Conservation (phyloP, 169 alveolate species). For the Besnoitia besnoiti region DNA sequence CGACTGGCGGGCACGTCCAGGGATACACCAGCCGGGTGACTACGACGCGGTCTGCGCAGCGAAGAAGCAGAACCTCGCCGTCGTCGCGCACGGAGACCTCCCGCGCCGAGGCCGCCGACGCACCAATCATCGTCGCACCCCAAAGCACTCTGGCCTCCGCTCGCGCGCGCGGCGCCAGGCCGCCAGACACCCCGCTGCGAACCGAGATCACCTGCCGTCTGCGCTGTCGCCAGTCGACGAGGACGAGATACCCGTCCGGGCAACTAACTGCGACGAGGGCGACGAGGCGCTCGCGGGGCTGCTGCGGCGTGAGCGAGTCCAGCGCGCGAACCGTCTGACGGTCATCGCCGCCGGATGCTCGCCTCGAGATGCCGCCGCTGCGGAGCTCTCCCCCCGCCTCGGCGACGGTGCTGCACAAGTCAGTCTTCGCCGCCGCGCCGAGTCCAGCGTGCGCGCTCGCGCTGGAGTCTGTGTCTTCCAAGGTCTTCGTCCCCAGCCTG, state of each 20-base stretch:
- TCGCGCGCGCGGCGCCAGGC: not conserved
- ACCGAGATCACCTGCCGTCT: not conserved
- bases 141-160: not conserved
- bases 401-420: no score
- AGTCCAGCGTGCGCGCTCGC: no score
- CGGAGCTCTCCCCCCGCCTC: no score
- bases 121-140: not conserved
- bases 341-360: no score
- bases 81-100: slow-evolving; percentile 42
- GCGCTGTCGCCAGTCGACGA: slow-evolving; percentile 5
- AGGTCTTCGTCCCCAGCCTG: no score
- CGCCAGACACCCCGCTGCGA: not conserved
- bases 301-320: not conserved
- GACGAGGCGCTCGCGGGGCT: not conserved
- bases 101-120: slow-evolving; percentile 25
- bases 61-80: slow-evolving; percentile 45
- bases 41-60: slow-evolving; percentile 13
- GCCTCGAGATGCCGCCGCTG: no score
- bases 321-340: no score
- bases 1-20: not conserved
- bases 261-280: not conserved
- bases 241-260: not conserved
- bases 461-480: no score
- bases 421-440: no score
- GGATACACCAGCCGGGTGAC: slow-evolving; percentile 19